Evolutionary conservation across 192 early-diverging fungal species (phyloP).

Genomic region (Coemansia sp.): DNA sequence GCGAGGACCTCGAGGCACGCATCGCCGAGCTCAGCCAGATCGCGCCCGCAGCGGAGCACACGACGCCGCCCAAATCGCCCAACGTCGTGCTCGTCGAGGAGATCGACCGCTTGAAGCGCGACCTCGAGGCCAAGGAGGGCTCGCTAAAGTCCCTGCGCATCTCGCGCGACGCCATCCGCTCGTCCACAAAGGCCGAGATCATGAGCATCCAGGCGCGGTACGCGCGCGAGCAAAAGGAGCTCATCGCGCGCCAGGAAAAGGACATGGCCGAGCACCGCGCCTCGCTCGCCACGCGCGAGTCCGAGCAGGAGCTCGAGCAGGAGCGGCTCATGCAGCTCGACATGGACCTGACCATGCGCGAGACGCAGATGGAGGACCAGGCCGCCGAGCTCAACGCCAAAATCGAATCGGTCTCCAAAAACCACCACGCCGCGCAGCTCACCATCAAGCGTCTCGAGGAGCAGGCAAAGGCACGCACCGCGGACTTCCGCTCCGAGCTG

Average conservation of each 20-base stretch:
- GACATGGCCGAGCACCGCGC: conserved; percentile 34
- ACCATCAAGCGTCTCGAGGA: conserved; percentile 29
- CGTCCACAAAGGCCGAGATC: conserved; percentile 46
- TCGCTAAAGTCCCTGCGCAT: conserved; percentile 51
- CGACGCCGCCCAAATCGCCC: conserved; percentile 30
- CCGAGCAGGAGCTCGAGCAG: conserved; percentile 47
- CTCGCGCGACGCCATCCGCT: conserved; percentile 44
- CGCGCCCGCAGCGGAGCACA: conserved; percentile 16
- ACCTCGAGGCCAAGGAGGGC: conserved; percentile 44
- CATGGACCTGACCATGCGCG: conserved; percentile 43
- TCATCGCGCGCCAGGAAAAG: conserved; percentile 30
- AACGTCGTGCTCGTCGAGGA: conserved; percentile 33
- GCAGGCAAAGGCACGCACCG: conserved; percentile 19
- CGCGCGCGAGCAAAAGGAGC: conserved; percentile 38
- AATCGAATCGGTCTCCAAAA: conserved; percentile 12
- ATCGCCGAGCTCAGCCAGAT: conserved; percentile 29
- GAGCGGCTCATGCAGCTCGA: conserved; percentile 50
- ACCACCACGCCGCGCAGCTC: conserved; percentile 11
- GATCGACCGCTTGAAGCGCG: conserved; percentile 41
- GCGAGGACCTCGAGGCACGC: conserved; percentile 48
- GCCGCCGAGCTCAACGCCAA: conserved; percentile 38
- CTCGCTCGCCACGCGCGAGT: conserved; percentile 33
- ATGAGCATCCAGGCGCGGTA: conserved; percentile 50
- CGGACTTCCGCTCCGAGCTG: conserved; percentile 26
- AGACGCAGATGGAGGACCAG: conserved; percentile 47